These are phyloP conservation scores for Paspalum vaginatum DNA, from an alignment of 176 grass and related monocot species.

Conservation along the genomic window DNA sequence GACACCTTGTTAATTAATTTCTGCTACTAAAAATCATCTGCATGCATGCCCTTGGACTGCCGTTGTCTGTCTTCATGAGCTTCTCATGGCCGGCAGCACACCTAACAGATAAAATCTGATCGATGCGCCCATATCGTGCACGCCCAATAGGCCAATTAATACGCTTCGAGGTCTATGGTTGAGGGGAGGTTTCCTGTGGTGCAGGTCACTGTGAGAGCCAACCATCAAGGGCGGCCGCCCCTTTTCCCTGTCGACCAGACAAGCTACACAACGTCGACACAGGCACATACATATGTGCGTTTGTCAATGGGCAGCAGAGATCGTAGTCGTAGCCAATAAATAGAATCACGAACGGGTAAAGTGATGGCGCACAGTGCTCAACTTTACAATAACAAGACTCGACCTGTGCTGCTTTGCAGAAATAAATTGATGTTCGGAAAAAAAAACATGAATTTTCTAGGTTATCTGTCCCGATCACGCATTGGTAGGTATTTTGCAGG, in stretches of 20 bases:
- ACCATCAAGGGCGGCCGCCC: conserved; percentile 11
- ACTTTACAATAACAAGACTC: neutral
- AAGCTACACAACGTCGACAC: conserved; percentile 38
- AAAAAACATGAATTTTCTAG: no score
- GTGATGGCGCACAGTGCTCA: neutral
- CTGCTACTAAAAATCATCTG: conserved; percentile 18
- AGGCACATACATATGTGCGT: neutral
- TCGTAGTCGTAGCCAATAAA: neutral
- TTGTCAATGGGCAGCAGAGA: conserved; percentile 22
- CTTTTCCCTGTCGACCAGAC: conserved; percentile 37
- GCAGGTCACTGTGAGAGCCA: conserved; percentile 23
- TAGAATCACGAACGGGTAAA: conserved; percentile 12
- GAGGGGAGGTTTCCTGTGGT: conserved; percentile 27
- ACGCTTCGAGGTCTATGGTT: conserved; percentile 27
- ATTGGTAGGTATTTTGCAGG: no score
- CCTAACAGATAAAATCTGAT: conserved; percentile 38
- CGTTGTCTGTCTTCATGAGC: conserved; percentile 12
- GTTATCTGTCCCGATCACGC: no score
- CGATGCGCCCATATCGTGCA: conserved; percentile 24
- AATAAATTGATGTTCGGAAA: no score
- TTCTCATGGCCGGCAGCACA: conserved; percentile 38
- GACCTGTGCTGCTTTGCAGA: neutral
- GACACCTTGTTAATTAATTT: neutral
- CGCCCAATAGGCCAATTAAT: no score
- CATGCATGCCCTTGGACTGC: no score